phyloP scores from a whole-genome alignment of 768 basidiomycete species.

The Tephrocybe sp. region DNA sequence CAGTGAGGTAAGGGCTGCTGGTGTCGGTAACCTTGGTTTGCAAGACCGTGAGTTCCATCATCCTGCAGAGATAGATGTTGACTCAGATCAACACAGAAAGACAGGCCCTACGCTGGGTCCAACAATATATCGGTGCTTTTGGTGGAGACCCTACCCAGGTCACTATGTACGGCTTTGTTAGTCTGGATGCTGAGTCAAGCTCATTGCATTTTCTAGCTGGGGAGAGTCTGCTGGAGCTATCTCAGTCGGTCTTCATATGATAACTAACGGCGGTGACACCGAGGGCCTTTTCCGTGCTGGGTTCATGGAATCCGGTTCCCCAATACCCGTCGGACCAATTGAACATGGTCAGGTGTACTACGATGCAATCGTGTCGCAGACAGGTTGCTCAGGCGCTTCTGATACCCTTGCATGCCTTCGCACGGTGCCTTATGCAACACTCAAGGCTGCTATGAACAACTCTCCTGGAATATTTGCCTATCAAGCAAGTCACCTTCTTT shows the following conservation, averaged over 20 bases:
- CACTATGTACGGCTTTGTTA: constrained; percentile 34
- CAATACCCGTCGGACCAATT: constrained; percentile 43
- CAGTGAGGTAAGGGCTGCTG: constrained; percentile 39
- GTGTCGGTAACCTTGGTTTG: constrained; percentile 55
- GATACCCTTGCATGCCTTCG: constrained; percentile 48
- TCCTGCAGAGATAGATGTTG: background rate
- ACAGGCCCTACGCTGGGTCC: constrained; percentile 51
- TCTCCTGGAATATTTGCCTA: constrained; percentile 41
- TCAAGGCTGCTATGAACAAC: constrained; percentile 41
- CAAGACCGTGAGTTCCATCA: constrained; percentile 44
- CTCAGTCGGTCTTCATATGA: constrained; percentile 47
- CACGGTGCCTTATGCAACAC: constrained; percentile 28
- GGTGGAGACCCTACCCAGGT: constrained; percentile 58
- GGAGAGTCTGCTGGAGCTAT: constrained; percentile 61
- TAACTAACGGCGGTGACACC: constrained; percentile 40
- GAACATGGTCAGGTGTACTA: constrained; percentile 44
- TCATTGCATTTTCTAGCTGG: constrained; percentile 29
- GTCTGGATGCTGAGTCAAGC: background rate
- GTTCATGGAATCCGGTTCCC: constrained; percentile 50
- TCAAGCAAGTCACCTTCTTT: constrained; percentile 27
- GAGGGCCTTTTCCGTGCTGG: constrained; percentile 49
- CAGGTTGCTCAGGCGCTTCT: constrained; percentile 34
- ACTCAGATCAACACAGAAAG: background rate
- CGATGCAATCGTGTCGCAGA: constrained; percentile 37
- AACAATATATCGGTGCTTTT: constrained; percentile 56